Base-by-base conservation (phyloP, 2,329 filamentous ascomycete species). In the Exophiala xenobiotica region DNA sequence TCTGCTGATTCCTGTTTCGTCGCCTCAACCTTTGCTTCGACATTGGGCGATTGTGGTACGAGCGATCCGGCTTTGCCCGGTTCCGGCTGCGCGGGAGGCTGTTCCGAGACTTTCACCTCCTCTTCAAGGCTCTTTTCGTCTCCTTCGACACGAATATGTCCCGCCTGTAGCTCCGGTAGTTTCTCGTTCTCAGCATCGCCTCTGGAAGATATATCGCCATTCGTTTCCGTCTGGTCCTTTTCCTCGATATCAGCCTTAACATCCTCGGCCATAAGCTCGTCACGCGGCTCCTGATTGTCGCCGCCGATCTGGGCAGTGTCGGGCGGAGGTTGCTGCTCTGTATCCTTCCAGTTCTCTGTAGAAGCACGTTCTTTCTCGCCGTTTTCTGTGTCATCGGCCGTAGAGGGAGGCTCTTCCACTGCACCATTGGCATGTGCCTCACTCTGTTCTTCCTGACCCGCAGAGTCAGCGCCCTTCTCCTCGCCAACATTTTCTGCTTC, bases 361-460 rank as follows among this genome's bases (percentile, higher is more conserved):
- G 31, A 14, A 6, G 31, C 11, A 35, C 18, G n/a, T 5, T 35
- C 31, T 16, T 14, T 14, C 2, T 7, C 26, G 7, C 5, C 31
- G 5, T 35, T 12, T 16, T 35, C 31, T 14, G n/a, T 8, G 31
- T 14, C 6, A 16, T 8, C 18, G 31, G 12, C 31, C n/a, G 18
- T 35, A 35, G n/a, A 6, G n/a, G 4, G n/a, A 35, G 31, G 31
- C n/a, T 35, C 11, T 14, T 14, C 35, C 11, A 49, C 44, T 49
- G 62, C 53, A 35, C 51, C 57, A 6, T 53, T 72, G 38, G 53
- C 46, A 18, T 62, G 37, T 26, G 70, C 71, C 42, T 70, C 71
- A 40, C 26, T 23, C 19, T 7, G 8, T 39, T 46, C 23, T 35
- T 51, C 42, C 9, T 39, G 37, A 8, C 27, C 39, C 18, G 40